Evolutionary conservation across 2,329 filamentous ascomycete species (phyloP).

Genomic region (Parastagonospora nodorum): DNA sequence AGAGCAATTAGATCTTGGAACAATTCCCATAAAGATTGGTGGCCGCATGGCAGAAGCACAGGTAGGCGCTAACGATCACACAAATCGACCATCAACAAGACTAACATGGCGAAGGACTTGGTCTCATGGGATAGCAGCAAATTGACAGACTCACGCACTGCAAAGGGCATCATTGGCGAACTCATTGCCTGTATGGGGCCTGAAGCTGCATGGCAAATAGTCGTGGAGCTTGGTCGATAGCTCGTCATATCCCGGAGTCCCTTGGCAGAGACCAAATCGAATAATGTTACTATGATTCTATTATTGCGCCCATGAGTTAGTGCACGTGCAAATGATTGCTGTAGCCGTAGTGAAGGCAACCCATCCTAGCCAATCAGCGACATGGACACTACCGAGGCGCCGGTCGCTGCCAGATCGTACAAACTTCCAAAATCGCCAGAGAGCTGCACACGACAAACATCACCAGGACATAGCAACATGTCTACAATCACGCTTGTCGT

Average conservation of each 20-base stretch:
- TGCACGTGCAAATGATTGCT: no score
- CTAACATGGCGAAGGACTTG: conserved; percentile 55
- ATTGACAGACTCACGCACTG: conserved; percentile 55
- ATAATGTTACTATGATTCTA: not conserved
- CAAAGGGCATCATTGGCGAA: conserved; percentile 70
- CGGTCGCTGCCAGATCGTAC: conserved; percentile 5
- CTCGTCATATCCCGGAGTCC: not conserved
- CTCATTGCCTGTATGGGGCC: conserved; percentile 69
- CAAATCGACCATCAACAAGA: conserved; percentile 35
- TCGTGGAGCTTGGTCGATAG: conserved; percentile 59
- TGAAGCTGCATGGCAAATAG: conserved; percentile 61
- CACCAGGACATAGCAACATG: conserved; percentile 36
- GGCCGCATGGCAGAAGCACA: conserved; percentile 37
- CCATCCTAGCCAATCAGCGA: not conserved
- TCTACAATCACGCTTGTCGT: conserved; percentile 51
- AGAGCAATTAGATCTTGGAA: conserved; percentile 60
- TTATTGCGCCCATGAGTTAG: no score
- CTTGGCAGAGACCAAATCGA: no score
- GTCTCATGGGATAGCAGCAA: conserved; percentile 63
- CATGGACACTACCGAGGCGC: conserved; percentile 10
- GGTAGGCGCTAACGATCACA: conserved; percentile 34
- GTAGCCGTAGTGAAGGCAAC: no score
- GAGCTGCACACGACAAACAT: conserved; percentile 10
- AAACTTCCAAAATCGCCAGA: conserved; percentile 8
- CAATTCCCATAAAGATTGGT: conserved; percentile 60